A percentile compares a stretch with the other conserved stretches of the same genome.
Conservation (phyloP, 2,329 filamentous ascomycete species). For the Chaetoscypha palmicola region DNA sequence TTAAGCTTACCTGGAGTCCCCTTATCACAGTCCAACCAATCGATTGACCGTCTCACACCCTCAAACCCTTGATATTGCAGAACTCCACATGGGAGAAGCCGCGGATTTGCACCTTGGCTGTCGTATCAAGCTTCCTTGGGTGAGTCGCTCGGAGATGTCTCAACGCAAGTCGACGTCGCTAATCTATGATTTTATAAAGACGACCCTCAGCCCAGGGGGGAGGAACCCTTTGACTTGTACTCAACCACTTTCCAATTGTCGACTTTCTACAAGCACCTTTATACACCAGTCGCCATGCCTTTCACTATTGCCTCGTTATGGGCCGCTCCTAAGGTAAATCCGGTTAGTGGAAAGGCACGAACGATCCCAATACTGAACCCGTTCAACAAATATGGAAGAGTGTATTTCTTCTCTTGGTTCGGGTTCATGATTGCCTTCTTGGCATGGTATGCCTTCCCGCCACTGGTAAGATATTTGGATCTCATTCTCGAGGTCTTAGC, state of each 20-base stretch:
- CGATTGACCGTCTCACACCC: neutral
- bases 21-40: neutral
- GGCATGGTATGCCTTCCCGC: conserved; percentile 90
- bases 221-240: too few species aligned
- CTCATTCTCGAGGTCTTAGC: conserved; percentile 33
- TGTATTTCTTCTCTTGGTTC: conserved; percentile 86
- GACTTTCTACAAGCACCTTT: too few species aligned
- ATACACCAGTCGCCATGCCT: conserved; percentile 13
- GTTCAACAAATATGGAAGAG: conserved; percentile 71
- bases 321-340: conserved; percentile 45
- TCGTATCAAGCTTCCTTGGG: neutral
- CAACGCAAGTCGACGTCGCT: conserved; percentile 17
- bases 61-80: conserved; percentile 6
- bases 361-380: conserved; percentile 75
- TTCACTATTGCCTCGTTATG: conserved; percentile 24
- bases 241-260: neutral
- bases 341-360: conserved; percentile 74
- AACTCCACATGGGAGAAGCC: conserved; percentile 18
- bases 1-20: neutral
- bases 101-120: conserved; percentile 15
- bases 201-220: neutral
- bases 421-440: conserved; percentile 84
- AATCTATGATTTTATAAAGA: conserved; percentile 19
- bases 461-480: conserved; percentile 31
- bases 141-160: conserved; percentile 20